These are phyloP conservation scores for Cylindrotheca closterium DNA, from an alignment of 108 stramenopile genomes.

Conservation along the genomic window DNA sequence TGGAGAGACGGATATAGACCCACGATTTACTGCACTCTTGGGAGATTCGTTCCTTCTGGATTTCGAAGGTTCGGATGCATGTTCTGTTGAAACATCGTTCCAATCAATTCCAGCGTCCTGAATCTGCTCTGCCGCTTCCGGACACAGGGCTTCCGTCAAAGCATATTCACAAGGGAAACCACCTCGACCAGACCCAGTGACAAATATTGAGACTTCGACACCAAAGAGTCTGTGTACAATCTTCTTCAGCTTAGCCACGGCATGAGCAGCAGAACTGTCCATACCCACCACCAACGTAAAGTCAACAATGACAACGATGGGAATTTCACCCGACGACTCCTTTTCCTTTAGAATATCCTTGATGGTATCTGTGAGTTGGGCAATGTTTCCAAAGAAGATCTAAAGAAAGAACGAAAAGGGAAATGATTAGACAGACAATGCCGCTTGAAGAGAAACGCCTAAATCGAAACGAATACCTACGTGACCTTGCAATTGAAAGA, in stretches of 20 bases:
- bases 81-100: too few species aligned
- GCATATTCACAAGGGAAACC: slow-evolving; percentile 72
- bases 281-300: slow-evolving; percentile 73
- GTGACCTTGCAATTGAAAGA: slow-evolving; percentile 73
- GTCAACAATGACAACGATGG: slow-evolving; percentile 69
- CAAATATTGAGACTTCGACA: slow-evolving; percentile 61
- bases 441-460: neutral
- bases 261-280: slow-evolving; percentile 76
- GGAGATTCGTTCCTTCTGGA: neutral
- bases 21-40: slow-evolving; percentile 1
- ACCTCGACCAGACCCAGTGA: slow-evolving; percentile 50
- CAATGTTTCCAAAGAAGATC: slow-evolving; percentile 44
- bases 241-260: slow-evolving; percentile 64
- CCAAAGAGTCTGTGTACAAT: slow-evolving; percentile 43
- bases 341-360: slow-evolving; percentile 45
- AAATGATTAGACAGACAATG: slow-evolving; percentile 2
- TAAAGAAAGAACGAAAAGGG: neutral
- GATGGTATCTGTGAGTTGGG: slow-evolving; percentile 54
- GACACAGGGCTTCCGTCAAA: slow-evolving; percentile 45
- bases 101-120: slow-evolving; percentile 8
- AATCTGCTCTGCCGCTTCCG: neutral
- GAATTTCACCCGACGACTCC: slow-evolving; percentile 24
- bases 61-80: neutral
- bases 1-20: slow-evolving; percentile 9
- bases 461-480: slow-evolving; percentile 22